Conservation (phyloP, 768 basidiomycete species). For the Fomitopsis pulvina region DNA sequence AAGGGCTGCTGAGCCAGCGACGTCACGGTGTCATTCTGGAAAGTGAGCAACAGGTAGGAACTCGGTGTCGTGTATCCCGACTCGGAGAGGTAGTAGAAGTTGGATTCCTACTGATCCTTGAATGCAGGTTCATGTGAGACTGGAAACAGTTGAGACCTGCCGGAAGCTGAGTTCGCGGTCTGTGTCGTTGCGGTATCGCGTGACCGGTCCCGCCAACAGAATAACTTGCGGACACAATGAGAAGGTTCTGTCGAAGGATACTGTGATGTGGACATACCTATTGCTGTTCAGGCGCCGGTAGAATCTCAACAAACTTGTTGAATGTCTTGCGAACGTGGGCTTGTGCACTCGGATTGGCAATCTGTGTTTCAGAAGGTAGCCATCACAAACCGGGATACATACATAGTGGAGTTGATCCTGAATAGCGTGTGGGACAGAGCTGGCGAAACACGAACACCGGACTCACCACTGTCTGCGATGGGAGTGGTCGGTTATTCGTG, state of each 20-base stretch:
- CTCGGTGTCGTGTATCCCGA: constrained; percentile 73
- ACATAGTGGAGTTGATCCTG: too few species aligned
- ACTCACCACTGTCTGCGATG: too few species aligned
- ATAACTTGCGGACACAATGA: constrained; percentile 76
- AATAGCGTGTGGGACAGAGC: too few species aligned
- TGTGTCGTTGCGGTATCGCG: constrained; percentile 71
- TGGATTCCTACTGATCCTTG: constrained; percentile 50
- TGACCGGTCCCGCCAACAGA: constrained; percentile 57
- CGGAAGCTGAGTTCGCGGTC: constrained; percentile 75
- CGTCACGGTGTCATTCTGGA: constrained; percentile 44
- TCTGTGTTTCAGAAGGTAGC: too few species aligned
- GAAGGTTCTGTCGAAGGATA: not conserved
- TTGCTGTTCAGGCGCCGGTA: constrained; percentile 41
- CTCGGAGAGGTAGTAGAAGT: constrained; percentile 86
- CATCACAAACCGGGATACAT: too few species aligned
- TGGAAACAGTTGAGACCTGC: constrained; percentile 30
- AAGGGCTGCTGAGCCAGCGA: constrained; percentile 35
- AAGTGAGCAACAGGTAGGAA: constrained; percentile 58
- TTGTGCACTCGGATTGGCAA: too few species aligned
- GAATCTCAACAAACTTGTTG: constrained; percentile 38
- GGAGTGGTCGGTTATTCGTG: too few species aligned
- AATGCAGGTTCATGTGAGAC: not conserved
- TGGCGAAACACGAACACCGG: too few species aligned
- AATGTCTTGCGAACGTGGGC: constrained; percentile 51
- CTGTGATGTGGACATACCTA: constrained; percentile 37